Conservation (phyloP, 176 grass and related monocot genomes). For the barley (Hordeum vulgare) region MorexV3_pseudomolecules_assembly NC_058518.1:487736265-487736764, state of each 20-base stretch:
- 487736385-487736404: background rate
- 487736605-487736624: background rate
- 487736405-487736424: background rate
- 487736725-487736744: too few relatives aligned
- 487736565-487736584: background rate
- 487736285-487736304: background rate
- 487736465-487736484: background rate
- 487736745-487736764: too few relatives aligned
- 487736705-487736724: too few relatives aligned
- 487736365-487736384: background rate
- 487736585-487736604: background rate
- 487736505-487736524: background rate
- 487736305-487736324: background rate
- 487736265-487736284: background rate
- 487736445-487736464: background rate
- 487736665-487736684: too few relatives aligned
- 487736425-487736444: background rate
- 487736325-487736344: background rate
- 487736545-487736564: background rate
- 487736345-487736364: background rate
- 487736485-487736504: background rate
- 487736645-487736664: too few relatives aligned
- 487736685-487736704: too few relatives aligned
- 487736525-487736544: background rate
- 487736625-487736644: background rate